Percentiles rank a stretch among this genome's conserved stretches.
Evolutionary conservation across 768 basidiomycete genomes (phyloP).

Genomic region (Cyclocybe cylindracea): DNA sequence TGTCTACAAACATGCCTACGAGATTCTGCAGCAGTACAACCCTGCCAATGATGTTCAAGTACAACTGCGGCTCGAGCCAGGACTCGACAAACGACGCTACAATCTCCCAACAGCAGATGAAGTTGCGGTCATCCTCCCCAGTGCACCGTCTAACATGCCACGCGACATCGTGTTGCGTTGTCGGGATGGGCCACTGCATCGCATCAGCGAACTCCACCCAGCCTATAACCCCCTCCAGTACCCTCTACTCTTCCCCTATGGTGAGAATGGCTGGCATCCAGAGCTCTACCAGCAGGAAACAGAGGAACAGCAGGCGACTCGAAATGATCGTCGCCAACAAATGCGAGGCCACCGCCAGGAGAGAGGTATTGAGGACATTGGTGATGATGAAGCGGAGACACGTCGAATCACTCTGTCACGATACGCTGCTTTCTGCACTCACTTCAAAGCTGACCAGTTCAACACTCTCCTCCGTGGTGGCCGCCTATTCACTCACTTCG

Average conservation of each 20-base stretch:
- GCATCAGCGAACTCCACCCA: slow-evolving; percentile 23
- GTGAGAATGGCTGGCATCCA: slow-evolving; percentile 25
- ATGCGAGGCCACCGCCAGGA: not conserved
- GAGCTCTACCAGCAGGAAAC: slow-evolving; percentile 32
- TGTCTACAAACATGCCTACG: slow-evolving; percentile 31
- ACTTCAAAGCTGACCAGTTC: slow-evolving; percentile 23
- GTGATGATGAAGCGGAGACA: not conserved
- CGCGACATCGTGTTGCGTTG: slow-evolving; percentile 20
- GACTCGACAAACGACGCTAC: slow-evolving; percentile 33
- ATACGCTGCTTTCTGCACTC: slow-evolving; percentile 33
- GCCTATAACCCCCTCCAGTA: slow-evolving; percentile 24
- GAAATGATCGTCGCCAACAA: slow-evolving; percentile 7
- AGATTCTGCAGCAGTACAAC: slow-evolving; percentile 26
- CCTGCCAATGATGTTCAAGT: slow-evolving; percentile 17
- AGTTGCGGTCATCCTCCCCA: slow-evolving; percentile 14
- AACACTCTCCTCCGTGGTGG: slow-evolving; percentile 31
- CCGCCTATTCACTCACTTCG: slow-evolving; percentile 37
- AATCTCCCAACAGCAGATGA: slow-evolving; percentile 33
- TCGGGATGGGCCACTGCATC: slow-evolving; percentile 10
- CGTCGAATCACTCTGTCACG: slow-evolving; percentile 27
- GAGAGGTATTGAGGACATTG: slow-evolving; percentile 5
- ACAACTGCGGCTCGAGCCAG: slow-evolving; percentile 17
- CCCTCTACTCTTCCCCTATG: slow-evolving; percentile 20
- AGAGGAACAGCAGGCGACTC: slow-evolving; percentile 20
- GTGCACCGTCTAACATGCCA: not conserved